A percentile compares a stretch with the other conserved stretches of the same genome.
Evolutionary conservation across 2,329 filamentous ascomycete species (phyloP).

Genomic region (Acrocalymma vagum): DNA sequence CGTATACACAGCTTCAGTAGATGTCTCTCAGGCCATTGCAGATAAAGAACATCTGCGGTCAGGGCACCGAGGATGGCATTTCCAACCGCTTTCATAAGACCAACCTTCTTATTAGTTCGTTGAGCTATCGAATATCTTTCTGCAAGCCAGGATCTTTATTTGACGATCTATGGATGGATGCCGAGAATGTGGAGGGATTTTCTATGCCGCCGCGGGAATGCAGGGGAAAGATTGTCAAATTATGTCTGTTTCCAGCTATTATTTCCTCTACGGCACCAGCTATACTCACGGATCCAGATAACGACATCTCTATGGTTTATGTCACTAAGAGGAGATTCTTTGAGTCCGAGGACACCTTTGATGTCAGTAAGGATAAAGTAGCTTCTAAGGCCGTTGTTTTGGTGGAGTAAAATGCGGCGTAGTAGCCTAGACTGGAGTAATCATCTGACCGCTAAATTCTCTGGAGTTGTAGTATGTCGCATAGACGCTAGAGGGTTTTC

Average conservation of each 20-base stretch:
- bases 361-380: not conserved
- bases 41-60: not conserved
- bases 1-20: no score
- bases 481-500: no score
- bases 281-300: not conserved
- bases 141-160: conserved; percentile 10
- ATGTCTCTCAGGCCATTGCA: no score
- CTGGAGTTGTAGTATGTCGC: no score
- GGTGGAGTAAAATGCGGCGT: not conserved
- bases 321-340: conserved; percentile 18
- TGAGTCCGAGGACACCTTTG: conserved; percentile 8
- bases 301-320: conserved; percentile 6
- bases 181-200: conserved; percentile 3
- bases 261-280: not conserved
- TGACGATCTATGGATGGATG: conserved; percentile 18
- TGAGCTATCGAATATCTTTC: conserved; percentile 18
- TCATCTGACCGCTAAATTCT: no score
- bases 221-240: conserved; percentile 2
- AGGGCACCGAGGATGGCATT: not conserved
- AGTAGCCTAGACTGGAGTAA: not conserved
- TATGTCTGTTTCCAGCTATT: conserved; percentile 21
- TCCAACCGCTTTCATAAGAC: conserved; percentile 7
- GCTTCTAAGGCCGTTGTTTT: conserved; percentile 15
- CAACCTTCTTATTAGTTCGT: conserved; percentile 13
- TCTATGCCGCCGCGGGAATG: not conserved